phyloP scores from a whole-genome alignment of 2,329 filamentous ascomycete species.

The Pseudogymnoascus sp. region DNA sequence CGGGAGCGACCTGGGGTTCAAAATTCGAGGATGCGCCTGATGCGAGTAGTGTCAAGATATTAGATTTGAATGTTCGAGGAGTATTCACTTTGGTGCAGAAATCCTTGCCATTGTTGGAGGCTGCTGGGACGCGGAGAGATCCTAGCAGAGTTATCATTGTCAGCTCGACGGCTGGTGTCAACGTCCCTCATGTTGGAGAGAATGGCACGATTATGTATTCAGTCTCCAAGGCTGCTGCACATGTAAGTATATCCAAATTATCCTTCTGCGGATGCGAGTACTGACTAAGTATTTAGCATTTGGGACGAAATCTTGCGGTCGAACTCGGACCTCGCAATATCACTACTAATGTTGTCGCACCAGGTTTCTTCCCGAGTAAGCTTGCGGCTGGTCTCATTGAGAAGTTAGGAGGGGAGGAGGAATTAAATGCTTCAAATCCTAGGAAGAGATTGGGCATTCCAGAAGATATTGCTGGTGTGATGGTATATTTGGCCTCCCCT shows the following conservation, averaged over 20 bases:
- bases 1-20: slow-evolving; percentile 65
- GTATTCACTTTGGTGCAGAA: slow-evolving; percentile 63
- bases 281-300: slow-evolving; percentile 42
- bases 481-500: slow-evolving; percentile 51
- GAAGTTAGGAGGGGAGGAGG: slow-evolving; percentile 49
- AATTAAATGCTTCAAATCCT: slow-evolving; percentile 45
- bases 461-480: slow-evolving; percentile 55
- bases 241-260: slow-evolving; percentile 25
- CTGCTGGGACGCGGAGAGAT: slow-evolving; percentile 29
- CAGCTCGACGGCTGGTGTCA: slow-evolving; percentile 59
- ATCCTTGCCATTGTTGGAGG: slow-evolving; percentile 32
- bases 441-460: slow-evolving; percentile 49
- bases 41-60: slow-evolving; percentile 58
- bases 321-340: slow-evolving; percentile 62
- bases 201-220: slow-evolving; percentile 61
- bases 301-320: slow-evolving; percentile 61
- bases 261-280: not conserved
- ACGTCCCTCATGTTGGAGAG: slow-evolving; percentile 52
- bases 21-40: slow-evolving; percentile 57
- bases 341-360: slow-evolving; percentile 60
- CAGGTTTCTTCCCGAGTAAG: slow-evolving; percentile 64
- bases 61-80: slow-evolving; percentile 65
- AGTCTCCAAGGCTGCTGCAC: slow-evolving; percentile 60
- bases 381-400: slow-evolving; percentile 61
- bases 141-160: slow-evolving; percentile 61